Evolutionary conservation across 192 early-diverging fungal species (phyloP).

Genomic region (Linnemannia schmuckeri): DNA sequence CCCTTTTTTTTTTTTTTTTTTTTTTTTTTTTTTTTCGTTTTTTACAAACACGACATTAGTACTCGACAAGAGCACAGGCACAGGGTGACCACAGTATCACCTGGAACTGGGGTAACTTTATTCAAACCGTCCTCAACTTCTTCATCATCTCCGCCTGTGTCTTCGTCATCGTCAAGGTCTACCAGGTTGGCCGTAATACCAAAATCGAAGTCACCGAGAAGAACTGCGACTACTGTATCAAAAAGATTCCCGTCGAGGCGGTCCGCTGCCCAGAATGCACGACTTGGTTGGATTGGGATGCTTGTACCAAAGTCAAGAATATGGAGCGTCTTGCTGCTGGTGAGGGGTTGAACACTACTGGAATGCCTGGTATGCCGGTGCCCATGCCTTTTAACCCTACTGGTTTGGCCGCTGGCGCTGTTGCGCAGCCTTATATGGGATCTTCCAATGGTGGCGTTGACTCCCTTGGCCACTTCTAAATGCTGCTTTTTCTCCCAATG

Average conservation of each 20-base stretch:
- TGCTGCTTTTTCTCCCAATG: background rate
- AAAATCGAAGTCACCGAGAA: constrained; percentile 34
- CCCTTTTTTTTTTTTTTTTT: no score
- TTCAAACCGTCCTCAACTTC: constrained; percentile 76
- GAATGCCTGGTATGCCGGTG: background rate
- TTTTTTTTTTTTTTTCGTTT: no score
- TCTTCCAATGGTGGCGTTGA: background rate
- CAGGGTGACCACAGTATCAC: constrained; percentile 65
- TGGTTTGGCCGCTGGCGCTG: background rate
- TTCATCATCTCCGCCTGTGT: constrained; percentile 69
- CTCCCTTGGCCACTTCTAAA: constrained; percentile 16
- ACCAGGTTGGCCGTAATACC: constrained; percentile 37
- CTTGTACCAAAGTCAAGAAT: constrained; percentile 31
- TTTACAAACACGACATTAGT: background rate
- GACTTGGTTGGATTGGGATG: constrained; percentile 59
- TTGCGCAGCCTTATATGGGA: constrained; percentile 5
- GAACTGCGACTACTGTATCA: constrained; percentile 53
- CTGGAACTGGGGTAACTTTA: constrained; percentile 72
- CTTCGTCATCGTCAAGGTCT: constrained; percentile 72
- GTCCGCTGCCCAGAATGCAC: constrained; percentile 56
- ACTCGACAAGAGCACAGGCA: constrained; percentile 22
- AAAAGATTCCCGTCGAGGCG: constrained; percentile 36
- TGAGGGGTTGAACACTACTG: background rate
- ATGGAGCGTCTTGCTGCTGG: constrained; percentile 31
- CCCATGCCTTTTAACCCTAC: background rate